Base-by-base conservation (phyloP, 768 basidiomycete genomes). In the Pisolithus marmoratus region DNA sequence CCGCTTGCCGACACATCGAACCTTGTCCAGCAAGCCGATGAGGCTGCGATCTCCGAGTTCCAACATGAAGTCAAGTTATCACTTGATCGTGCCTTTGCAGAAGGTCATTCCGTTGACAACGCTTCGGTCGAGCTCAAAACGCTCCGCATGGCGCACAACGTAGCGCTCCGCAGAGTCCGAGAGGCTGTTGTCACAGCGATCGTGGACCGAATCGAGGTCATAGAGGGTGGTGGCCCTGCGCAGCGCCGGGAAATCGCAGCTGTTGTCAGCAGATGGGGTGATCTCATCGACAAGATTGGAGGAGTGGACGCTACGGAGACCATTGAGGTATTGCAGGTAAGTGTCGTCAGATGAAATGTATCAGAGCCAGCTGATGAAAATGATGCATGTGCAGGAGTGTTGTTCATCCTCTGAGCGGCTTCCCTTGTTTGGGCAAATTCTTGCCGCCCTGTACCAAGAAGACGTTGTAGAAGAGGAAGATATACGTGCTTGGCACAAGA, bases 61-160 rank as follows among this genome's bases (percentile, higher is more conserved):
- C 75, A 68, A 40, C 73, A 71, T 27, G 92, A 94, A 63, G 90
- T 88, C 48, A 72, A 72, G n/a, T 85, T 86, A 55, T 93, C 92
- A 19, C 79, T 99, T 46, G 89, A 91, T 50, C 86, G 95, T 54
- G 94, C 94, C 23, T 94, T 95, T 67, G 77, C 84, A 8, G 95
- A 99, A 69, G 85, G 80, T 2, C 94, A 96, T 71, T 86, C 85
- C 11, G 85, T 95, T 43, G 92, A 95, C 59, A 93, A 96, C 66
- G 93, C 94, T 1, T 78, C 90, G 1, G 87, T 98, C 55, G 95
- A 98, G 65, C 78, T 98, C 54, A 93, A 95, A 72, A 96, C 95
- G 41, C 79, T 99, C 42, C 88, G 94, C 46, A 95, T 98, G 91
- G 92, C 93, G 34, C 90, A 87, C 61, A 98, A 97, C 61, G 95